A percentile compares a stretch with the other conserved stretches of the same genome.
phyloP scores from a whole-genome alignment of 176 grass and related monocot genomes.

The Dendrocalamus sinicus region DNA sequence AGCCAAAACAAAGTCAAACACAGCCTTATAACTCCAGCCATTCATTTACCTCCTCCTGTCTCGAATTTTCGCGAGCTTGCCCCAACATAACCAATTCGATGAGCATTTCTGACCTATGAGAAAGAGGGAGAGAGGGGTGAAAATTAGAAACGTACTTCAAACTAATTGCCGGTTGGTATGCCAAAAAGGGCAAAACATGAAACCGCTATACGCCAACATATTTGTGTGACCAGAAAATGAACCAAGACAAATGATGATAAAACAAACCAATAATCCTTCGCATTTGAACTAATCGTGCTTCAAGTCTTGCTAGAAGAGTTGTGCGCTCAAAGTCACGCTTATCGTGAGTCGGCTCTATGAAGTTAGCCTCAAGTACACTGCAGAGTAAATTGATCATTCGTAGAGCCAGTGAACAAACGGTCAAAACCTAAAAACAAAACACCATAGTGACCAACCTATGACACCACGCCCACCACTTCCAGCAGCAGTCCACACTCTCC shows the following conservation, averaged over 20 bases:
- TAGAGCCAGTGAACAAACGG: background rate
- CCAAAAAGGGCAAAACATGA: background rate
- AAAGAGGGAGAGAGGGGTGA: slow-evolving; percentile 5
- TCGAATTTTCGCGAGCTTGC: slow-evolving; percentile 38
- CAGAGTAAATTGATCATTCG: slow-evolving; percentile 37
- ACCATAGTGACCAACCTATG: slow-evolving; percentile 65
- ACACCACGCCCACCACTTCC: slow-evolving; percentile 98
- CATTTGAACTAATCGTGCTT: slow-evolving; percentile 81
- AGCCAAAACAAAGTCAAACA: slow-evolving; percentile 19
- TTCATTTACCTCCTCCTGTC: slow-evolving; percentile 55
- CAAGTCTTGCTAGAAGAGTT: slow-evolving; percentile 91
- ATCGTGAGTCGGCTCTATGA: slow-evolving; percentile 98
- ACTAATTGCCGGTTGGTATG: background rate
- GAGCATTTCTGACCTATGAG: slow-evolving; percentile 71
- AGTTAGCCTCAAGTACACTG: slow-evolving; percentile 96
- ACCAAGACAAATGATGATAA: slow-evolving; percentile 26
- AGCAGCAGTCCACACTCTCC: slow-evolving; percentile 92
- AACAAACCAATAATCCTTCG: slow-evolving; percentile 89
- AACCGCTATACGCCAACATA: slow-evolving; percentile 12
- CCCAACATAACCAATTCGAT: slow-evolving; percentile 84
- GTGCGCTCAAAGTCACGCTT: slow-evolving; percentile 98
- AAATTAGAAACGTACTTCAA: slow-evolving; percentile 18
- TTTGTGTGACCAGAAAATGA: slow-evolving; percentile 16
- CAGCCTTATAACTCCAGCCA: background rate
- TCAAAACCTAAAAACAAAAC: slow-evolving; percentile 26